These are phyloP conservation scores for Kwoniella sp. DNA, from an alignment of 768 basidiomycete genomes.

Conservation along the genomic window DNA sequence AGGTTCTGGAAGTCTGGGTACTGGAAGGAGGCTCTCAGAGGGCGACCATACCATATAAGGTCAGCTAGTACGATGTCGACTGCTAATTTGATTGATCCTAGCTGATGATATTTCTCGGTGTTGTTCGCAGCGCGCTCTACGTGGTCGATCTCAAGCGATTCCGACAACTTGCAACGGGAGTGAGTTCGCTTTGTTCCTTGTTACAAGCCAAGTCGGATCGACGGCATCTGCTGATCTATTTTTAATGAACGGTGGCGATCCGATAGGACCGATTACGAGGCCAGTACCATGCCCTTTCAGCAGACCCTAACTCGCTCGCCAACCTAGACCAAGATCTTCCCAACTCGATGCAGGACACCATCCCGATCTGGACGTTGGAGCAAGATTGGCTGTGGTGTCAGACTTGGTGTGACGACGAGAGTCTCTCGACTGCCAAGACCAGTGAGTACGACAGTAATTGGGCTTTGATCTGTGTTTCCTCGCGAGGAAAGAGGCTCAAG, in stretches of 20 bases:
- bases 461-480: slow-evolving; percentile 1
- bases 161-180: slow-evolving; percentile 63
- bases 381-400: slow-evolving; percentile 99
- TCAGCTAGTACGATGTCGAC: too few species aligned
- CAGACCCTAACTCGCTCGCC: slow-evolving; percentile 89
- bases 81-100: too few species aligned
- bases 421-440: slow-evolving; percentile 57
- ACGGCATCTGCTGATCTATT: background rate
- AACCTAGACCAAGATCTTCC: slow-evolving; percentile 98
- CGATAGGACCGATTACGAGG: slow-evolving; percentile 60
- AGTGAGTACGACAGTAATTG: slow-evolving; percentile 53
- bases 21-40: slow-evolving; percentile 81
- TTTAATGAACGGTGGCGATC: too few species aligned
- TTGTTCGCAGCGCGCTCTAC: slow-evolving; percentile 74
- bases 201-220: background rate
- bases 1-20: slow-evolving; percentile 92
- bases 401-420: slow-evolving; percentile 81
- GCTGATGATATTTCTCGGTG: background rate
- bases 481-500: too few species aligned
- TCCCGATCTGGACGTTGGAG: slow-evolving; percentile 87
- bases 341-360: slow-evolving; percentile 86
- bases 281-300: slow-evolving; percentile 89
- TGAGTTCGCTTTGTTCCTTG: slow-evolving; percentile 6
- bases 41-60: slow-evolving; percentile 93
- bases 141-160: slow-evolving; percentile 94